phyloP scores from a whole-genome alignment of 768 basidiomycete species.

The Tylopilus vinaceipallidus region DNA sequence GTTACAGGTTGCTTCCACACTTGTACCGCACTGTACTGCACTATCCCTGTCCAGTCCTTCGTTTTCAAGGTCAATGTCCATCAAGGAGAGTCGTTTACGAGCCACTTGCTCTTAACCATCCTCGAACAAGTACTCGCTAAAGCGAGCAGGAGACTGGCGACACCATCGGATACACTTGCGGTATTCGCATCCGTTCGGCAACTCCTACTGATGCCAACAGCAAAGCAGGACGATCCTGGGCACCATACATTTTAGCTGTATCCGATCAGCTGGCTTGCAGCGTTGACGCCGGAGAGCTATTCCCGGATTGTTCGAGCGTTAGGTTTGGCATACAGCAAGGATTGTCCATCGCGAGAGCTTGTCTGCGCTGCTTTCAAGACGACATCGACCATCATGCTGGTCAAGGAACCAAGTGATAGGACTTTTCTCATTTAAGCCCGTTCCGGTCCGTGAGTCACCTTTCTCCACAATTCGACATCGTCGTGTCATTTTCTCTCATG shows the following conservation, averaged over 20 bases:
- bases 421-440: slow-evolving; percentile 47
- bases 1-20: slow-evolving; percentile 58
- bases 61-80: slow-evolving; percentile 22
- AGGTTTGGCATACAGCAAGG: slow-evolving; percentile 45
- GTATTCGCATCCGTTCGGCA: slow-evolving; percentile 63
- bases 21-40: slow-evolving; percentile 87
- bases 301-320: slow-evolving; percentile 35
- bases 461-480: too few relatives aligned
- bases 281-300: slow-evolving; percentile 30
- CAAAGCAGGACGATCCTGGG: slow-evolving; percentile 48
- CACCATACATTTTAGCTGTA: slow-evolving; percentile 33
- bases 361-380: slow-evolving; percentile 33
- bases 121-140: slow-evolving; percentile 78
- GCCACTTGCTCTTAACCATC: slow-evolving; percentile 77
- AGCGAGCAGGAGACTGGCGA: slow-evolving; percentile 49
- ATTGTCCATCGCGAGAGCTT: slow-evolving; percentile 37
- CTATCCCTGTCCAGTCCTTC: slow-evolving; percentile 39
- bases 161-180: slow-evolving; percentile 61
- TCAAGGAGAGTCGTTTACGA: slow-evolving; percentile 43
- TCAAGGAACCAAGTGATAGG: neutral
- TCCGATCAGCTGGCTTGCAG: slow-evolving; percentile 38
- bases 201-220: slow-evolving; percentile 54
- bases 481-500: too few relatives aligned
- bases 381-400: neutral
- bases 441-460: slow-evolving; percentile 51